A percentile compares a stretch with the other conserved stretches of the same genome.
Conservation (phyloP, 2,329 filamentous ascomycete species). For the Calonectria pseudoreteaudii region DNA sequence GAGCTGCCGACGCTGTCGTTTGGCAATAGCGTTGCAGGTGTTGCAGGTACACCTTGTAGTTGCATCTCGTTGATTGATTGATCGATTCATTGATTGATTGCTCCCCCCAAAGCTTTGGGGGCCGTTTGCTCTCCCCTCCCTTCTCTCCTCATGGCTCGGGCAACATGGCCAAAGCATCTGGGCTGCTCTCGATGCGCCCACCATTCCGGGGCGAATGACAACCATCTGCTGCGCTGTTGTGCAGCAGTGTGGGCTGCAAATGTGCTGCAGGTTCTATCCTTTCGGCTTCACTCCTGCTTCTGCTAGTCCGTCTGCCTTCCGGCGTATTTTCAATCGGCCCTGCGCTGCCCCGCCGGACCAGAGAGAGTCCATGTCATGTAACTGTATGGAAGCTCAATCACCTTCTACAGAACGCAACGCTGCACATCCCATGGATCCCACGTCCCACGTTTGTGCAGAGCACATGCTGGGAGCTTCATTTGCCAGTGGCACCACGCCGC, state of each 20-base stretch:
- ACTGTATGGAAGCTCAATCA: slow-evolving; percentile 2
- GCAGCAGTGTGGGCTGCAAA: slow-evolving; percentile 10
- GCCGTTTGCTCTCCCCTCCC: background rate
- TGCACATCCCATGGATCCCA: slow-evolving; percentile 26
- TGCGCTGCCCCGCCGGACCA: background rate
- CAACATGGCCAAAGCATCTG: slow-evolving; percentile 10
- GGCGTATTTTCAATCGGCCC: background rate
- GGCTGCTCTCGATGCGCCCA: slow-evolving; percentile 3
- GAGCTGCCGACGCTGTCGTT: background rate
- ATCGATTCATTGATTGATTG: background rate
- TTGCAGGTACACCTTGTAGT: slow-evolving; percentile 13
- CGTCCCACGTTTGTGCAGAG: slow-evolving; percentile 15
- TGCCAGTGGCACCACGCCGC: slow-evolving; percentile 36
- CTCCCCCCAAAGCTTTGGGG: background rate
- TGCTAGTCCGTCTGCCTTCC: background rate
- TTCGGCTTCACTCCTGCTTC: slow-evolving; percentile 13
- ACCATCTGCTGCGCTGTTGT: slow-evolving; percentile 18
- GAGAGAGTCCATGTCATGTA: background rate
- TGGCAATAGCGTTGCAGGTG: background rate
- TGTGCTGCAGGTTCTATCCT: slow-evolving; percentile 23
- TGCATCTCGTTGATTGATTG: background rate
- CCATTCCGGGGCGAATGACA: slow-evolving; percentile 13
- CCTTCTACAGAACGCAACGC: slow-evolving; percentile 13
- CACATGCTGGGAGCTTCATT: slow-evolving; percentile 30
- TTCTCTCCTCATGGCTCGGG: background rate